phyloP scores from a whole-genome alignment of 75 land plant species.

The Pinus taeda region DNA sequence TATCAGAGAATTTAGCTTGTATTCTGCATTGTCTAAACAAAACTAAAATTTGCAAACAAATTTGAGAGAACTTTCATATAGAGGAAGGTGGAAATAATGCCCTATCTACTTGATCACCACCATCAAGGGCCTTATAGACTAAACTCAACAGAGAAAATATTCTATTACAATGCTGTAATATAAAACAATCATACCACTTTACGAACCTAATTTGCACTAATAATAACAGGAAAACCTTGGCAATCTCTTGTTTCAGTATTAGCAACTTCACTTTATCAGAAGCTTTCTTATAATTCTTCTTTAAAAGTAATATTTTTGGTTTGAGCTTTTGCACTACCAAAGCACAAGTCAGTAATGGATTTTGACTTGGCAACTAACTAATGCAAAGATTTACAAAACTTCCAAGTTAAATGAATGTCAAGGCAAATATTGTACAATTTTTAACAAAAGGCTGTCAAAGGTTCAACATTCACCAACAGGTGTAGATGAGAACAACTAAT shows the following conservation, averaged over 20 bases:
- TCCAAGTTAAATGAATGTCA: background rate
- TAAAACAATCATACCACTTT: background rate
- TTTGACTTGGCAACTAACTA: background rate
- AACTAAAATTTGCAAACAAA: background rate
- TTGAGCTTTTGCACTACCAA: background rate
- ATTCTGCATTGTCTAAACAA: background rate
- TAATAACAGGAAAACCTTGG: background rate
- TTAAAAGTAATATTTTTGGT: too few species aligned
- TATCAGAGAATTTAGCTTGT: slow-evolving; percentile 5
- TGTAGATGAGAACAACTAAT: background rate
- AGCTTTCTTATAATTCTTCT: background rate
- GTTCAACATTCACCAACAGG: background rate
- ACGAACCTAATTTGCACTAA: background rate
- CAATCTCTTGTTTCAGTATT: background rate
- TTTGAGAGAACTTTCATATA: background rate
- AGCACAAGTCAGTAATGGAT: background rate
- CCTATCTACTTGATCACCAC: background rate
- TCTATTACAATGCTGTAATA: background rate
- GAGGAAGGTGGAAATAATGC: background rate
- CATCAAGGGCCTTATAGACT: background rate
- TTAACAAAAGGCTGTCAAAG: background rate
- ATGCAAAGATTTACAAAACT: background rate
- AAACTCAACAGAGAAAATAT: background rate
- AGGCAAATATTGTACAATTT: background rate
- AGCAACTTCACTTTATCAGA: background rate